Conservation (phyloP, 192 early-diverging fungal genomes). For the Backusella liffmaniae region DNA sequence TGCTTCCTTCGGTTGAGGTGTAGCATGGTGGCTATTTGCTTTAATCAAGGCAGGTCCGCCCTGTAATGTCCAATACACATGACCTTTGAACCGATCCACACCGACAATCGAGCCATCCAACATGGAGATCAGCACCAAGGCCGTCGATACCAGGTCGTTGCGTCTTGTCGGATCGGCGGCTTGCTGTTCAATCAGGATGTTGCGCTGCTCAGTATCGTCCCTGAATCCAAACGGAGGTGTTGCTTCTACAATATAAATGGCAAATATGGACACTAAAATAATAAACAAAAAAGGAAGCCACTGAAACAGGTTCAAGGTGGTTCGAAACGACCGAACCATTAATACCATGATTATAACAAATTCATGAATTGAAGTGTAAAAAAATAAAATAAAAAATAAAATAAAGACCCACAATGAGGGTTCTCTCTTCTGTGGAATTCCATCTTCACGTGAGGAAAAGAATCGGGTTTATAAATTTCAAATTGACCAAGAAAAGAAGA, state of each 20-base stretch:
- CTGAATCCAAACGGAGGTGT: not conserved
- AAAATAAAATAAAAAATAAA: not conserved
- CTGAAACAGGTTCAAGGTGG: not conserved
- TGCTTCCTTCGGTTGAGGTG: not conserved
- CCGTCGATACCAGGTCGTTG: not conserved
- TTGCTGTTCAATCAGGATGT: not conserved
- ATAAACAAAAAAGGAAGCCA: not conserved
- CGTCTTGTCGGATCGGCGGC: not conserved
- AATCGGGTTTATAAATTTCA: not conserved
- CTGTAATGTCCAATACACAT: constrained; percentile 57
- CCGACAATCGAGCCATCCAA: constrained; percentile 74
- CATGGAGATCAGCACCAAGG: constrained; percentile 62
- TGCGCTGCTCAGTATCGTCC: not conserved
- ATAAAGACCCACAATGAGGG: not conserved
- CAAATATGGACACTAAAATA: constrained; percentile 9
- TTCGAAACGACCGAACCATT: constrained; percentile 16
- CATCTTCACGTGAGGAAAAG: not conserved
- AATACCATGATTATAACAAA: not conserved
- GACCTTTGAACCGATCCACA: constrained; percentile 52
- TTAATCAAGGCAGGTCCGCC: constrained; percentile 45
- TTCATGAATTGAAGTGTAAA: not conserved
- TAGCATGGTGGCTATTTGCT: constrained; percentile 8
- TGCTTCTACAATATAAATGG: constrained; percentile 1
- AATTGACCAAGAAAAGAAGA: not conserved
- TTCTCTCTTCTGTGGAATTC: too few species aligned